Evolutionary conservation across 192 early-diverging fungal species (phyloP).

Genomic region (Coemansia sp.): DNA sequence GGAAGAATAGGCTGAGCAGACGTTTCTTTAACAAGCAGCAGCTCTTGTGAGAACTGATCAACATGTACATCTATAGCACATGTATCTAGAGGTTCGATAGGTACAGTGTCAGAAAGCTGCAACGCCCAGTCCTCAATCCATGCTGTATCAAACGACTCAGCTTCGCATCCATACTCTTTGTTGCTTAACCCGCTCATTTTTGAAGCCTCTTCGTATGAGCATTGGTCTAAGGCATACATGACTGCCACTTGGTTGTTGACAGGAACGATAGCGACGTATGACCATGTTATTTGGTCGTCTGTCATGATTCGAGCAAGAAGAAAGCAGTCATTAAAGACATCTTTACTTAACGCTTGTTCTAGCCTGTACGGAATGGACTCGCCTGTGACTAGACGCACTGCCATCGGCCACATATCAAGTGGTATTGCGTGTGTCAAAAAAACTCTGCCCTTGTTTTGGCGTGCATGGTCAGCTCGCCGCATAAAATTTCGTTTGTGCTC

Average conservation of each 20-base stretch:
- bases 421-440: not conserved
- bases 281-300: not conserved
- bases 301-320: not conserved
- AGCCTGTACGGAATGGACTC: not conserved
- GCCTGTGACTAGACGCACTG: not conserved
- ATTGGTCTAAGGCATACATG: constrained; percentile 17
- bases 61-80: constrained; percentile 23
- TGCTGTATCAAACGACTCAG: constrained; percentile 7
- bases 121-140: constrained; percentile 42
- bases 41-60: constrained; percentile 11
- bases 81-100: constrained; percentile 4
- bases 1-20: not conserved
- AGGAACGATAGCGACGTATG: constrained; percentile 20
- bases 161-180: not conserved
- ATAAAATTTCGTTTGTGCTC: constrained; percentile 5
- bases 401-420: not conserved
- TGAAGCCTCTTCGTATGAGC: constrained; percentile 3
- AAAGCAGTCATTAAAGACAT: not conserved
- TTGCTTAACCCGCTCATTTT: not conserved
- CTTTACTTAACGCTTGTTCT: not conserved
- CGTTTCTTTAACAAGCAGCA: not conserved
- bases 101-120: constrained; percentile 4
- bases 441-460: no score
- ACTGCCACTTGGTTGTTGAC: constrained; percentile 1
- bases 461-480: not conserved